phyloP scores from a whole-genome alignment of 768 basidiomycete genomes.

The Mycena albidolilacea region DNA sequence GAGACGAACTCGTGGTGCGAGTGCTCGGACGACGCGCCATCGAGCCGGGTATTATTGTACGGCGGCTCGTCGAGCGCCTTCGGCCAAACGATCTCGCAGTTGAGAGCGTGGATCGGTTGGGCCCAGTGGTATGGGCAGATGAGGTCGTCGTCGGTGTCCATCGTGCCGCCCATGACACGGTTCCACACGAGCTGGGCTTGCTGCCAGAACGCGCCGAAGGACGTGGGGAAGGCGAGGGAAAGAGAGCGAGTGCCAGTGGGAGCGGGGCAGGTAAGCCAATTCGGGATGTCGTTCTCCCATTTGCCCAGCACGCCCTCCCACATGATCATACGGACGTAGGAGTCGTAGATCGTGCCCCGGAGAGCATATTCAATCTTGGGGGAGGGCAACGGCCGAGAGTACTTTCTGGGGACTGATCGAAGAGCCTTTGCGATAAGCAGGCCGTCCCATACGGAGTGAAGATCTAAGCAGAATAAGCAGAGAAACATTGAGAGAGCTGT shows the following conservation, averaged over 20 bases:
- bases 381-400: constrained; percentile 80
- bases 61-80: constrained; percentile 70
- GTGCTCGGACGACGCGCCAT: constrained; percentile 25
- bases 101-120: constrained; percentile 78
- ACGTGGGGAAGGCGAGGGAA: neutral
- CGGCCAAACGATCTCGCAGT: constrained; percentile 90
- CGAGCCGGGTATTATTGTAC: constrained; percentile 48
- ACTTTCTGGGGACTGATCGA: constrained; percentile 81
- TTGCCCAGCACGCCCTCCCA: constrained; percentile 85
- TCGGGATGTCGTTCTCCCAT: constrained; percentile 71
- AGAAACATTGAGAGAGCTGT: neutral
- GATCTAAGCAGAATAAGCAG: constrained; percentile 57
- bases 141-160: constrained; percentile 62
- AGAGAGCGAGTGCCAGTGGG: constrained; percentile 20
- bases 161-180: constrained; percentile 36
- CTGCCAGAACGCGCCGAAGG: constrained; percentile 47
- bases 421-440: constrained; percentile 87
- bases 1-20: neutral
- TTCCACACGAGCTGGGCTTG: constrained; percentile 23
- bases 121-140: constrained; percentile 90
- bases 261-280: constrained; percentile 85
- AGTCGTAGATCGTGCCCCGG: constrained; percentile 89
- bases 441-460: constrained; percentile 92
- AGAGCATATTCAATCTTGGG: constrained; percentile 76
- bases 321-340: constrained; percentile 89